Conservation (phyloP, 129 eudicot species). For the Apium graveolens region DNA sequence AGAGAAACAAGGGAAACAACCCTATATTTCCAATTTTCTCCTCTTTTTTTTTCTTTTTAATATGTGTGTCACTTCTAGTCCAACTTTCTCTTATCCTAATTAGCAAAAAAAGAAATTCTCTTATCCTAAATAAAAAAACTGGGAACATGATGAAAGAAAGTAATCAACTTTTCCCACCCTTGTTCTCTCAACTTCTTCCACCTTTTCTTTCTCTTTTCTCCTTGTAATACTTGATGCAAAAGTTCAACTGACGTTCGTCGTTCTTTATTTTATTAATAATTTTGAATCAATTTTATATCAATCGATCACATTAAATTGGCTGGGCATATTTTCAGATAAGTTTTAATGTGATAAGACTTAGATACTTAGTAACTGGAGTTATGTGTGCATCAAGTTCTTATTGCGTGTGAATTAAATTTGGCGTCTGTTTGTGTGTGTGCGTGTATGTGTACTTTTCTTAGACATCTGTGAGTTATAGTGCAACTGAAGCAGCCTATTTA, state of each 20-base stretch:
- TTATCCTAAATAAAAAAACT: not conserved
- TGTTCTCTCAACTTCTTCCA: not conserved
- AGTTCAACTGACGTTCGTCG: not conserved
- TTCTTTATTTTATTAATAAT: too few relatives aligned
- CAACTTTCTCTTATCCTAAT: not conserved
- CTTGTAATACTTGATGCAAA: not conserved
- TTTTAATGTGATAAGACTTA: not conserved
- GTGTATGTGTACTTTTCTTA: not conserved
- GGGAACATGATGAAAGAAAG: not conserved
- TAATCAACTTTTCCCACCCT: not conserved
- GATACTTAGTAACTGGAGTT: not conserved
- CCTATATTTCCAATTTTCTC: not conserved
- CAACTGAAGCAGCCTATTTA: not conserved
- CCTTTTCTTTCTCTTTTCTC: not conserved
- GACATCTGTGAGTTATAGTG: not conserved
- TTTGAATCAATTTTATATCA: too few relatives aligned
- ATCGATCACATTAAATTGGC: not conserved
- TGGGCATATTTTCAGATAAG: not conserved
- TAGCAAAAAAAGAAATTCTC: too few relatives aligned
- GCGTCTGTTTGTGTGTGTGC: not conserved
- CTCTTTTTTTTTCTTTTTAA: not conserved
- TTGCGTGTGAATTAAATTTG: not conserved
- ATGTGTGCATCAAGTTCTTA: not conserved
- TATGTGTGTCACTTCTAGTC: not conserved
- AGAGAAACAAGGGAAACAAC: not conserved